A percentile compares a stretch with the other conserved stretches of the same genome.
Conservation (phyloP, 2,329 filamentous ascomycete species). For the Xylariaceae sp. region DNA sequence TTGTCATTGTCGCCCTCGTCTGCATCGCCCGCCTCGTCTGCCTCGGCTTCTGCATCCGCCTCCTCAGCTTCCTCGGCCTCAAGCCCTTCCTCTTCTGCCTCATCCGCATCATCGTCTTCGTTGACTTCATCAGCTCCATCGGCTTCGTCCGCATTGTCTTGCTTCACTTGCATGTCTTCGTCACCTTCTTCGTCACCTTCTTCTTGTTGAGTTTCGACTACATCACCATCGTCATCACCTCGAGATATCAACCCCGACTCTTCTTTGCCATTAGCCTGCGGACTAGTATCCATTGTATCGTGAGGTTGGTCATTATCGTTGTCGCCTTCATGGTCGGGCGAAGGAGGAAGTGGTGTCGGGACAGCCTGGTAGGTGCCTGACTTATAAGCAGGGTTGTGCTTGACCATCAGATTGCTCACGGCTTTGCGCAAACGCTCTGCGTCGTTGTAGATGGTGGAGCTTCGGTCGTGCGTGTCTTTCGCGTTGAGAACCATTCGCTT, state of each 20-base stretch:
- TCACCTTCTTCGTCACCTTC: constrained; percentile 1
- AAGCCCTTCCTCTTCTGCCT: background rate
- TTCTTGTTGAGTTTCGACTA: constrained; percentile 23
- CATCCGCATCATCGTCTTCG: constrained; percentile 20
- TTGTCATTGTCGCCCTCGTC: constrained; percentile 22
- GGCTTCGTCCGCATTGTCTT: constrained; percentile 30
- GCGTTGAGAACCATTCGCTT: constrained; percentile 86
- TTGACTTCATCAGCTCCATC: constrained; percentile 31
- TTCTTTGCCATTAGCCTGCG: constrained; percentile 17
- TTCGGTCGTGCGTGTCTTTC: constrained; percentile 74
- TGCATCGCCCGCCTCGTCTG: constrained; percentile 31
- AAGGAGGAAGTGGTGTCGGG: constrained; percentile 63
- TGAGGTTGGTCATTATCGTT: constrained; percentile 25
- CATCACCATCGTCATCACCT: constrained; percentile 29
- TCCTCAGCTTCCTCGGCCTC: constrained; percentile 27
- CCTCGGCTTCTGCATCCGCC: constrained; percentile 31
- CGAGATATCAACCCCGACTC: constrained; percentile 27
- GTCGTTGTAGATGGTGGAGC: constrained; percentile 70
- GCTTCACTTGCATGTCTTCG: constrained; percentile 28
- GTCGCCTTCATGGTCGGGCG: constrained; percentile 38
- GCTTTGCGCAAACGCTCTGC: constrained; percentile 83
- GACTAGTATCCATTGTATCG: constrained; percentile 22
- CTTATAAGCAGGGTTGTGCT: constrained; percentile 77
- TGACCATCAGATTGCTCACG: constrained; percentile 81
- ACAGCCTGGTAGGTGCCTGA: constrained; percentile 62